A percentile compares a stretch with the other conserved stretches of the same genome.
phyloP scores from a whole-genome alignment of 73 alveolate genomes.

The Paramecium pentaurelia region DNA sequence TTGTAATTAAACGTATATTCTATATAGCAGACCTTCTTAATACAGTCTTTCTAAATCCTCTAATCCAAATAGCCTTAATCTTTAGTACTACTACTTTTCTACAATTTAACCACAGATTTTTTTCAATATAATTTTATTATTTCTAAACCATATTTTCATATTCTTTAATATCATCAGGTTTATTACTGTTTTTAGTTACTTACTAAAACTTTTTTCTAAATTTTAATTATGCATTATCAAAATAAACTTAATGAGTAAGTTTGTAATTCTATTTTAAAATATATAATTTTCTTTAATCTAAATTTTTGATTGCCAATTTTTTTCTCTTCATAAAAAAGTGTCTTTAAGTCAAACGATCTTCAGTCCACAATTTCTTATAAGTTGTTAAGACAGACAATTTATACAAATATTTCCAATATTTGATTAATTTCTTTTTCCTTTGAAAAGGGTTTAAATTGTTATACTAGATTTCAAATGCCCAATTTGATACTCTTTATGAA shows the following conservation, averaged over 20 bases:
- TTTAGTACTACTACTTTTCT: slow-evolving; percentile 11
- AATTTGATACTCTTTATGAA: neutral
- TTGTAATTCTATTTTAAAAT: neutral
- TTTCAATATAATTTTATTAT: neutral
- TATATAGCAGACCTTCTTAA: neutral
- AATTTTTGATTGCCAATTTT: neutral
- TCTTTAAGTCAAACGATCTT: neutral
- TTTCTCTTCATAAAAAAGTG: neutral
- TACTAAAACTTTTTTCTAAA: neutral
- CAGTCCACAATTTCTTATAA: slow-evolving; percentile 4
- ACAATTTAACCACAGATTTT: neutral
- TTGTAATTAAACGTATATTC: neutral
- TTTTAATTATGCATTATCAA: neutral
- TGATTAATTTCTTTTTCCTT: neutral
- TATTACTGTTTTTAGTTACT: neutral
- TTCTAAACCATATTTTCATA: neutral
- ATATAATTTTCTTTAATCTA: neutral
- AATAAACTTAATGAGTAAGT: neutral
- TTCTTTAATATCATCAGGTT: slow-evolving; percentile 12
- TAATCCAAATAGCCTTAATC: neutral
- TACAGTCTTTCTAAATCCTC: neutral
- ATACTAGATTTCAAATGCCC: neutral
- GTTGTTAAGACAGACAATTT: neutral
- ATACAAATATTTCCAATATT: neutral
- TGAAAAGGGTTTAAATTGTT: neutral